Conservation (phyloP, 768 basidiomycete species). For the Strobilomyces dryophilus region DNA sequence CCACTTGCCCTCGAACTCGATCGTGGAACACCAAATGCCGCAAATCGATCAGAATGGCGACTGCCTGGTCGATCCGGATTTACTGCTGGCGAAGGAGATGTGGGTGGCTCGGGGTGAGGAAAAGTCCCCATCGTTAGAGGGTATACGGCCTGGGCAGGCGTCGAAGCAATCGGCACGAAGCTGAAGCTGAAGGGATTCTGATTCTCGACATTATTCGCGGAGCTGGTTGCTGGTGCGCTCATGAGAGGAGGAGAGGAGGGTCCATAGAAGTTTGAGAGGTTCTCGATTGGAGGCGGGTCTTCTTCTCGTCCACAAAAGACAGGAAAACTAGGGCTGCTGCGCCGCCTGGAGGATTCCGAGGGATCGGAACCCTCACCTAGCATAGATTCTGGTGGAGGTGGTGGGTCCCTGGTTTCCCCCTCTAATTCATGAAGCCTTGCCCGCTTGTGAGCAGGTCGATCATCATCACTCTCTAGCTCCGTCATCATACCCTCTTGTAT, state of each 20-base stretch:
- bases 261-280: slow-evolving; percentile 49
- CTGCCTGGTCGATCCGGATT: slow-evolving; percentile 31
- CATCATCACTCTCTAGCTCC: slow-evolving; percentile 35
- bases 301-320: slow-evolving; percentile 42
- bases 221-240: slow-evolving; percentile 37
- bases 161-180: slow-evolving; percentile 49
- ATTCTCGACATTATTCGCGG: slow-evolving; percentile 50
- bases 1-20: slow-evolving; percentile 36
- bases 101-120: slow-evolving; percentile 33
- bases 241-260: slow-evolving; percentile 38
- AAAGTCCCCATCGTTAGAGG: slow-evolving; percentile 35
- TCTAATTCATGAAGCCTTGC: slow-evolving; percentile 33
- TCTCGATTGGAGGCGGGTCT: slow-evolving; percentile 48
- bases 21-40: slow-evolving; percentile 31
- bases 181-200: slow-evolving; percentile 50
- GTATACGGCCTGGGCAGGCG: slow-evolving; percentile 42
- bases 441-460: slow-evolving; percentile 53
- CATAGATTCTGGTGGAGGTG: slow-evolving; percentile 9
- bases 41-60: slow-evolving; percentile 31
- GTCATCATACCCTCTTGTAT: slow-evolving; percentile 39
- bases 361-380: slow-evolving; percentile 17
- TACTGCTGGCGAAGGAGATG: slow-evolving; percentile 31
- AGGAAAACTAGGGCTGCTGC: slow-evolving; percentile 40
- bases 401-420: slow-evolving; percentile 17
- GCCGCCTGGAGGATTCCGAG: slow-evolving; percentile 15